Conservation (phyloP, 345 rosid genomes). For the Jatropha curcas region DNA sequence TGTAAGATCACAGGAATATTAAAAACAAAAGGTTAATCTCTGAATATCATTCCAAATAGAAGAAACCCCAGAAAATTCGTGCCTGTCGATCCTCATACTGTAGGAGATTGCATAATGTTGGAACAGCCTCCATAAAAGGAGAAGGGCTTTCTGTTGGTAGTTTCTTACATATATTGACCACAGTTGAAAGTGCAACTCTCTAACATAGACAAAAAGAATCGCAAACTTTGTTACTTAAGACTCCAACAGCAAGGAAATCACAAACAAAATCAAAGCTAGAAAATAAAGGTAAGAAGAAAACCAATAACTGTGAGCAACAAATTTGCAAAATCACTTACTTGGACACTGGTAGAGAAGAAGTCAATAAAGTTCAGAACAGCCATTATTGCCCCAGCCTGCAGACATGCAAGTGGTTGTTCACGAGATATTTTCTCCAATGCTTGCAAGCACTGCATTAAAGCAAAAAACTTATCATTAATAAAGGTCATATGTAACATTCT, state of each 20-base stretch:
- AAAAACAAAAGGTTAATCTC: background rate
- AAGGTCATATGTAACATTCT: background rate
- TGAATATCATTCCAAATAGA: slow-evolving; percentile 15
- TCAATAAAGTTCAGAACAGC: slow-evolving; percentile 79
- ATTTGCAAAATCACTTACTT: slow-evolving; percentile 43
- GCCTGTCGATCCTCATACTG: slow-evolving; percentile 91
- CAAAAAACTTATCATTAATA: slow-evolving; percentile 1
- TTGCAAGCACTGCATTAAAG: slow-evolving; percentile 75
- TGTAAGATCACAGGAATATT: slow-evolving; percentile 11
- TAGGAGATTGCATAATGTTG: slow-evolving; percentile 80
- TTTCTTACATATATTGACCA: slow-evolving; percentile 83
- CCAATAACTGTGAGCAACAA: no score
- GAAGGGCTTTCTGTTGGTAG: slow-evolving; percentile 67
- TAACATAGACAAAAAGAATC: slow-evolving; percentile 32
- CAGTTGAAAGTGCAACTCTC: slow-evolving; percentile 93
- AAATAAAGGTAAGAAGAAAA: background rate
- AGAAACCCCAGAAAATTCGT: slow-evolving; percentile 9
- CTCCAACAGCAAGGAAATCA: background rate
- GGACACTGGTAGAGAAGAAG: slow-evolving; percentile 84
- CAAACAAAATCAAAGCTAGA: background rate
- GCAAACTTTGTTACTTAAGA: background rate
- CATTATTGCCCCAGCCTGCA: slow-evolving; percentile 87
- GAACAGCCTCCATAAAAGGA: slow-evolving; percentile 75
- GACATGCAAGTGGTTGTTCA: slow-evolving; percentile 81
- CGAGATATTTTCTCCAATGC: slow-evolving; percentile 95